Evolutionary conservation across 305 asterid species (phyloP), one percentile per base, ranked within the genome.

Genomic region (Withania somnifera): DNA sequence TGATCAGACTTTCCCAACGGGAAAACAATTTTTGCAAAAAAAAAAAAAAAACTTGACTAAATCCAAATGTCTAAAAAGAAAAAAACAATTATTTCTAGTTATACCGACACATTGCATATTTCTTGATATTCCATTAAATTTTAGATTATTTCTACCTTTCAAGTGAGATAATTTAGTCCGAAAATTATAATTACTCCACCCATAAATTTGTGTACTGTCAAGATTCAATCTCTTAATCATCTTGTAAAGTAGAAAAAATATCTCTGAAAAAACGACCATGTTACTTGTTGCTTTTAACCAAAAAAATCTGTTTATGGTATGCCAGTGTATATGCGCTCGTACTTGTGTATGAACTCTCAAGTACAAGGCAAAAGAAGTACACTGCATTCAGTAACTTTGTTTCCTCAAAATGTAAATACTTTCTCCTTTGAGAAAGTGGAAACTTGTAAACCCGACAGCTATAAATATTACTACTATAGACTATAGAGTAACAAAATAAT

Each of bases 191-290:
- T 6, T n/a, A n/a, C n/a, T n/a, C 6, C 7, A 36, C 0, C 40
- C 40, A 2, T 30, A 30, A 30, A 30, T 30, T 30, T 30, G 34
- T 30, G 40, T 67, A 84, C 77, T 76, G 80, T 85, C 81, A 83
- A 82, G 88, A 84, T 84, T 82, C 83, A 79, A 64, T 85, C 47
- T 81, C 75, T 32, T 84, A 85, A 85, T 90, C 81, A 88, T 84
- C 76, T 79, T 73, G 80, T 82, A 60, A 64, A 87, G 82, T 68
- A 17, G 3, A 17, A 15, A 63, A 7, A 64, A 32, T 13, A 19
- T 60, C 4, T 11, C 10, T 52, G 58, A 13, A 26, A 60, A 58
- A 60, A 24, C n/a, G 36, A 6, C 40, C 6, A 7, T 8, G 45
- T 38, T 45, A 15, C 3, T 45, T 11, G 11, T 17, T 8, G 26